Percentiles rank a stretch among this genome's conserved stretches.
Conservation (phyloP, 2,329 filamentous ascomycete genomes). For the Thermochaetoides dissita region DNA sequence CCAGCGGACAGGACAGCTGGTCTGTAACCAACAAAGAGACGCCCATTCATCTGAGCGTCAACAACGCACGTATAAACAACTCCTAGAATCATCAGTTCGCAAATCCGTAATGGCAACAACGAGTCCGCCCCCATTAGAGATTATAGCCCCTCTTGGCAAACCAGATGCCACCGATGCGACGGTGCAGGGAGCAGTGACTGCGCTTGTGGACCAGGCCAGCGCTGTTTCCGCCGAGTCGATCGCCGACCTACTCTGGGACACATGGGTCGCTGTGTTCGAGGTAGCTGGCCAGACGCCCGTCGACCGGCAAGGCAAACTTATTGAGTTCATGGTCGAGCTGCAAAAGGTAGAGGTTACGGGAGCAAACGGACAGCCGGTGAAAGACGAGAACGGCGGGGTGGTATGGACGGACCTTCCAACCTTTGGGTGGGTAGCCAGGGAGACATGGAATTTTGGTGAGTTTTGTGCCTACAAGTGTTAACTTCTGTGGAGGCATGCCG, state of each 20-base stretch:
- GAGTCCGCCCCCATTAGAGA: too few relatives aligned
- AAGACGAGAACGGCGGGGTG: conserved; percentile 8
- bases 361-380: conserved; percentile 12
- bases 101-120: too few relatives aligned
- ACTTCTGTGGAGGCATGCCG: too few relatives aligned
- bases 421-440: conserved; percentile 17
- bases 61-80: too few relatives aligned
- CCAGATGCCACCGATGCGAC: not conserved
- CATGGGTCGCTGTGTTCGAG: conserved; percentile 14
- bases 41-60: too few relatives aligned
- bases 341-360: conserved; percentile 8
- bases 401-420: conserved; percentile 19
- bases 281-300: conserved; percentile 12
- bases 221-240: not conserved
- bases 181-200: conserved; percentile 5
- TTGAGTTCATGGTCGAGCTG: conserved; percentile 14
- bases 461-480: not conserved
- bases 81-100: too few relatives aligned
- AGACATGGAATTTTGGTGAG: conserved; percentile 18
- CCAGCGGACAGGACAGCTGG: too few relatives aligned
- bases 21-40: too few relatives aligned
- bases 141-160: conserved; percentile 1
- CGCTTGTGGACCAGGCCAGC: conserved; percentile 5
- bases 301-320: conserved; percentile 12
- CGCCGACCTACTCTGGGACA: conserved; percentile 13